Evolutionary conservation across 2,329 filamentous ascomycete genomes (phyloP), one percentile per base, ranked within the genome.

Genomic region (Xenoacremonium recifei): DNA sequence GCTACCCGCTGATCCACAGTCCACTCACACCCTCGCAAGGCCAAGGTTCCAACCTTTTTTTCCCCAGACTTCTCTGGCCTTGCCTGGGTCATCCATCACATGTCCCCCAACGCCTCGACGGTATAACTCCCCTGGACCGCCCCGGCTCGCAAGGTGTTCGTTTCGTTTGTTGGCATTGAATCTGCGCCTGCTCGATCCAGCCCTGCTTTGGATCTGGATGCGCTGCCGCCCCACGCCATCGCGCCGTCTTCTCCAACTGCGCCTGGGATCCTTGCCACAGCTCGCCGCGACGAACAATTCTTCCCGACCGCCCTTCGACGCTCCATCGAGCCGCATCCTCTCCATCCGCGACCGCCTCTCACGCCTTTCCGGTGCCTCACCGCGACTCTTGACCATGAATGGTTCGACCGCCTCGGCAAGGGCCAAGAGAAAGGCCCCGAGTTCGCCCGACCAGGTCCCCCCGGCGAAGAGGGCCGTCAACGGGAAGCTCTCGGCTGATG

Each of bases 361-460:
- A 42, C 30, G 31, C 21, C 37, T 20, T 39, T 6, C 16, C 11
- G 42, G 18, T 19, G 40, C 39, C 33, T 33, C 23, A 40, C 25
- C 44, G 30, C 41, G 35, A 34, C 21, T 31, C 34, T 34, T 44
- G 59, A 56, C 41, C 44, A 76, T 77, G 73, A 74, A 74, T 51
- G 68, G 68, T 45, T 54, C 64, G 40, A 59, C 60, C 44, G 55
- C 63, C 25, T 64, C 66, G 29, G 60, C 66, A 47, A 69, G 72
- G 60, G 64, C 66, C 46, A 79, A 79, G 67, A 73, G 76, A 58
- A 79, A 79, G 60, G 73, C 71, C 21, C 66, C 71, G 25, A 66
- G 67, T 46, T 63, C 70, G 30, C 60, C 69, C 32, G 67, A 69
- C 40, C 51, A 60, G 32, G 54, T 50, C 39, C 63, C 61, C 29